These are phyloP conservation scores for Fraxinus dipetala DNA, from an alignment of 305 asterid species.

Conservation along the genomic window DNA sequence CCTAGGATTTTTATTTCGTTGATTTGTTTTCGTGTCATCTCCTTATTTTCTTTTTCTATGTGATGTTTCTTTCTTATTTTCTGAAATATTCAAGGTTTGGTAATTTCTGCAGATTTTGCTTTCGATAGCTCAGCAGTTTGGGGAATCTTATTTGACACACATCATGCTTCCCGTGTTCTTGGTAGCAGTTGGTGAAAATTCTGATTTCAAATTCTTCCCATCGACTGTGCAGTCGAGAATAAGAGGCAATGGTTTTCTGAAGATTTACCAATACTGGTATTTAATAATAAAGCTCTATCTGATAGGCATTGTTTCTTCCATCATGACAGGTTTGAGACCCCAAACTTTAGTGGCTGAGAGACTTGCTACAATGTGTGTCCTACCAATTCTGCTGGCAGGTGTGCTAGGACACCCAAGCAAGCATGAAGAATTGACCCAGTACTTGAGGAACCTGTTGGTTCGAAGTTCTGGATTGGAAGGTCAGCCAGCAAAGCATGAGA, in stretches of 20 bases:
- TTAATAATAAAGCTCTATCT: slow-evolving; percentile 12
- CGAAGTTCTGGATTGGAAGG: slow-evolving; percentile 59
- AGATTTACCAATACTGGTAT: not conserved
- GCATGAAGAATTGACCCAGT: slow-evolving; percentile 62
- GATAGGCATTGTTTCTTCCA: slow-evolving; percentile 18
- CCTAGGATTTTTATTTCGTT: slow-evolving; percentile 18
- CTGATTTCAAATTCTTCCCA: slow-evolving; percentile 68
- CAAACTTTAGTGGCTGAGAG: slow-evolving; percentile 60
- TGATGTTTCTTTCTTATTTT: slow-evolving; percentile 13
- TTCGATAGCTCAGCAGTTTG: slow-evolving; percentile 66
- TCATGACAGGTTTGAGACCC: slow-evolving; percentile 68
- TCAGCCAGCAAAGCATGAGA: slow-evolving; percentile 63
- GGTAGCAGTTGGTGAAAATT: slow-evolving; percentile 81
- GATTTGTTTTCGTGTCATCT: slow-evolving; percentile 10
- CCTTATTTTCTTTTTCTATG: slow-evolving; percentile 7
- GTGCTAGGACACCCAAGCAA: slow-evolving; percentile 79
- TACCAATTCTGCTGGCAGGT: slow-evolving; percentile 94
- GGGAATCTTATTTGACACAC: slow-evolving; percentile 74
- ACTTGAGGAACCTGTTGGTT: slow-evolving; percentile 70
- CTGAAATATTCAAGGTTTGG: slow-evolving; percentile 29
- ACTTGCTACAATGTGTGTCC: slow-evolving; percentile 76
- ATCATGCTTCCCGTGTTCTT: slow-evolving; percentile 86
- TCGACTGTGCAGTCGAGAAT: slow-evolving; percentile 53
- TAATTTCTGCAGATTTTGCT: slow-evolving; percentile 63
- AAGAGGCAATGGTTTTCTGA: slow-evolving; percentile 42